A percentile compares a stretch with the other conserved stretches of the same genome.
phyloP scores from a whole-genome alignment of 352 stramenopile genomes.

The Pythium aristosporum region DNA sequence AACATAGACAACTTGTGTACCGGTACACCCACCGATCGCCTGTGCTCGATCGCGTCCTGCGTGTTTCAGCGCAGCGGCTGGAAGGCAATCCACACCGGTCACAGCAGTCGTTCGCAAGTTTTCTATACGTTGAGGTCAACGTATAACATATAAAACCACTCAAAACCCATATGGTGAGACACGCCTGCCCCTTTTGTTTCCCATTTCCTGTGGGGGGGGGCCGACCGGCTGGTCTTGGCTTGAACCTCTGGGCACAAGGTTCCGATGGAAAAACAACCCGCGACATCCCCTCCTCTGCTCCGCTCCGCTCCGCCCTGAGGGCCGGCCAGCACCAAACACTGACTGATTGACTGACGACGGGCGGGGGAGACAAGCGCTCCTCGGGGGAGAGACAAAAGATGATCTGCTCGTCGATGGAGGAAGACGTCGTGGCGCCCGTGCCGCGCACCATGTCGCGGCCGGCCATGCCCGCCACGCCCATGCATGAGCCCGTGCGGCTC shows the following conservation, averaged over 20 bases:
- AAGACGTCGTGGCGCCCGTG: slow-evolving; percentile 18
- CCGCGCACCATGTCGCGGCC: not conserved
- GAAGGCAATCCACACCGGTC: too few species aligned
- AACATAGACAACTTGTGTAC: slow-evolving; percentile 12
- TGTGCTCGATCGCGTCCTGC: slow-evolving; percentile 6
- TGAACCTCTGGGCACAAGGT: slow-evolving; percentile 19
- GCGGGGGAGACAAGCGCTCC: not conserved
- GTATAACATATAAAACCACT: too few species aligned
- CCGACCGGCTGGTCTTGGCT: slow-evolving; percentile 3
- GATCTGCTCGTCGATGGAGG: slow-evolving; percentile 26
- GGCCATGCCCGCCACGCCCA: not conserved
- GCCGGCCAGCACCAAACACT: not conserved
- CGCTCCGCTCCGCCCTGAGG: not conserved
- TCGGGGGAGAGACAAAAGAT: slow-evolving; percentile 3
- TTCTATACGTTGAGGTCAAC: too few species aligned
- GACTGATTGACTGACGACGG: slow-evolving; percentile 25
- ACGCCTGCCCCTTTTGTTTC: slow-evolving; percentile 18
- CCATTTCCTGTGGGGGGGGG: not conserved
- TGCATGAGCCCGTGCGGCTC: not conserved
- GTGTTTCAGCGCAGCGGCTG: slow-evolving; percentile 18
- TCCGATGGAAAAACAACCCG: slow-evolving; percentile 24
- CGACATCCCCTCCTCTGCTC: slow-evolving; percentile 11
- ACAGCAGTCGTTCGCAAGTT: too few species aligned
- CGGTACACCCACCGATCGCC: slow-evolving; percentile 6
- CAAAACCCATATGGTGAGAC: slow-evolving; percentile 14